Evolutionary conservation across 2,329 filamentous ascomycete genomes (phyloP).

Genomic region (Beauveria australis): DNA sequence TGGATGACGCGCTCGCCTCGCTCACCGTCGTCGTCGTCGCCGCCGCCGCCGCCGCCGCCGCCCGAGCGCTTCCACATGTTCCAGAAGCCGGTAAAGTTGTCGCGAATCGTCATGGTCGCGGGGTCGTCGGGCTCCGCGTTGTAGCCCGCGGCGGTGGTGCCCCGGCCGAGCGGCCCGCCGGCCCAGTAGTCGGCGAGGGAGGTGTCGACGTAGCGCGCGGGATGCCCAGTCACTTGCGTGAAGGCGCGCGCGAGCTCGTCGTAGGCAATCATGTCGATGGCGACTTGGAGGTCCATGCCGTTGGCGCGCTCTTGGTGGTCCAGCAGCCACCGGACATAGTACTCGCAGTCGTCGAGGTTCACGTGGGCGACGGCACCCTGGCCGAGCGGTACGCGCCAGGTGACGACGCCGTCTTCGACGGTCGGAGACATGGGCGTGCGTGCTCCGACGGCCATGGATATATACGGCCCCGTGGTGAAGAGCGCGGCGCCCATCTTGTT

Average conservation of each 20-base stretch:
- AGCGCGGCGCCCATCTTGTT: constrained; percentile 27
- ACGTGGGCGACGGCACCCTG: constrained; percentile 33
- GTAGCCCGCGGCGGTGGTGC: constrained; percentile 26
- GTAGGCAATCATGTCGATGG: constrained; percentile 33
- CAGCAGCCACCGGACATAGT: constrained; percentile 40
- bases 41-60: constrained; percentile 19
- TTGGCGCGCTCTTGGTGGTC: constrained; percentile 34
- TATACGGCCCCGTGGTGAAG: constrained; percentile 37
- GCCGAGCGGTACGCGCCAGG: constrained; percentile 33
- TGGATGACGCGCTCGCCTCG: constrained; percentile 26
- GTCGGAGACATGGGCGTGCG: constrained; percentile 31
- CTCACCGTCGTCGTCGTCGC: background rate
- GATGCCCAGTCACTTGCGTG: constrained; percentile 31
- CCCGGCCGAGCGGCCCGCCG: constrained; percentile 12
- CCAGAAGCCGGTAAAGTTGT: constrained; percentile 47
- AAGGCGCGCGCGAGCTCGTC: constrained; percentile 34
- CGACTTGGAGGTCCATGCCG: constrained; percentile 37
- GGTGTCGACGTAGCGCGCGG: constrained; percentile 30
- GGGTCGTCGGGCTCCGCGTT: constrained; percentile 23
- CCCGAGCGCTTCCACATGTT: constrained; percentile 35
- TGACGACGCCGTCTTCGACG: constrained; percentile 32
- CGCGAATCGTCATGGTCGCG: constrained; percentile 28
- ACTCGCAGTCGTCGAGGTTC: constrained; percentile 37
- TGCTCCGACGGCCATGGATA: constrained; percentile 33
- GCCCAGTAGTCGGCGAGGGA: constrained; percentile 27